Conservation (phyloP, 257 asterid species). For the Vinca minor region DNA sequence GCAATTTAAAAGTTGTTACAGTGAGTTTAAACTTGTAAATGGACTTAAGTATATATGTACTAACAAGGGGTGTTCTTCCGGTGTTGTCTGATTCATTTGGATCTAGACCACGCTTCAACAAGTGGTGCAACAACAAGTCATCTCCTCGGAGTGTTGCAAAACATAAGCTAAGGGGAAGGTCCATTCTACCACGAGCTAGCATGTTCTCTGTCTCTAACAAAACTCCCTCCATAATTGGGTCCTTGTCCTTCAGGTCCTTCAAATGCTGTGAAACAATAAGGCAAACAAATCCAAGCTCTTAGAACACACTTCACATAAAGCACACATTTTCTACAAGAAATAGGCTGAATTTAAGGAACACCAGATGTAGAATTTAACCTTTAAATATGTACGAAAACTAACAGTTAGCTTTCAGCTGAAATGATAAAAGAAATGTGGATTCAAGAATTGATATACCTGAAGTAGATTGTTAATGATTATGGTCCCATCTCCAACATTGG, state of each 20-base stretch:
- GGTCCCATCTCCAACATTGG: constrained; percentile 82
- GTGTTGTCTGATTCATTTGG: constrained; percentile 71
- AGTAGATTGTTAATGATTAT: constrained; percentile 83
- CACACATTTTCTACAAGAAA: no score
- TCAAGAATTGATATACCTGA: constrained; percentile 36
- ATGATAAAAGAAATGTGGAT: neutral
- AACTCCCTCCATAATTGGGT: constrained; percentile 88
- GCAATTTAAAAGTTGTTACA: neutral
- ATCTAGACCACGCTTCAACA: constrained; percentile 84
- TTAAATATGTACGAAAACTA: neutral
- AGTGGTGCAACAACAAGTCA: constrained; percentile 66
- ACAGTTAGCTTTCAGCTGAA: neutral
- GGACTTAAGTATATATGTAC: neutral
- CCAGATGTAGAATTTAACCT: neutral
- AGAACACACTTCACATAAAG: neutral
- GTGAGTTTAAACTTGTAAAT: neutral
- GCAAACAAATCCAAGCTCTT: neutral
- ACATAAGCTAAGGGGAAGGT: constrained; percentile 78
- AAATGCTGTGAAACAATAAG: constrained; percentile 43
- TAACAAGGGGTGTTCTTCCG: constrained; percentile 62
- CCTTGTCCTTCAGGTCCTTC: constrained; percentile 60
- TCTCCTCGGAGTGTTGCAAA: constrained; percentile 89
- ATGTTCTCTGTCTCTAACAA: constrained; percentile 70
- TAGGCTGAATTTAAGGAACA: neutral
- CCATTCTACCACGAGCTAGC: constrained; percentile 92